These are phyloP conservation scores for Ustilago trichophora DNA, from an alignment of 1,284 basidiomycete genomes.

Conservation along the genomic window DNA sequence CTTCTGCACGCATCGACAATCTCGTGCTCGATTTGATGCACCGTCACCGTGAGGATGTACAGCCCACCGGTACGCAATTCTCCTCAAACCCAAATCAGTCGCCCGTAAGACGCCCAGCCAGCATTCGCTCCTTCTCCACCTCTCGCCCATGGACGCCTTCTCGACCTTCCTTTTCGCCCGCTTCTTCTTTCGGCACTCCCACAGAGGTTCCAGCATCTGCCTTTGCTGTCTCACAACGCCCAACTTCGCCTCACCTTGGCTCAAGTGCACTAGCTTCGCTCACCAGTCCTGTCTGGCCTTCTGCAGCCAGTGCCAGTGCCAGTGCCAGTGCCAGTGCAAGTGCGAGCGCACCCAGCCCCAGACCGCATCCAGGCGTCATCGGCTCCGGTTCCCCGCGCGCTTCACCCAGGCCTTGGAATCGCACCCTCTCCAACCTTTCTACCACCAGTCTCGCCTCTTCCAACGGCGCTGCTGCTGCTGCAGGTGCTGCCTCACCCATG, in stretches of 20 bases:
- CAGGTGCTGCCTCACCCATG: constrained; percentile 30
- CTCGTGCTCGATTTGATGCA: constrained; percentile 59
- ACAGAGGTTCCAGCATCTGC: constrained; percentile 12
- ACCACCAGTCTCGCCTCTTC: constrained; percentile 39
- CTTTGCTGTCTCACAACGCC: constrained; percentile 11
- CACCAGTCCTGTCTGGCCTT: not conserved
- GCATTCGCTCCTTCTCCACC: constrained; percentile 48
- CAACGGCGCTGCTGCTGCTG: constrained; percentile 7
- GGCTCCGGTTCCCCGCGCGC: constrained; percentile 53
- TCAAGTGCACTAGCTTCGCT: constrained; percentile 30
- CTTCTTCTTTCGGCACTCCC: constrained; percentile 26
- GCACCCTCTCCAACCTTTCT: constrained; percentile 41
- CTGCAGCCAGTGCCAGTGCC: constrained; percentile 10
- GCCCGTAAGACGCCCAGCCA: constrained; percentile 46
- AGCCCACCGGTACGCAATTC: constrained; percentile 51
- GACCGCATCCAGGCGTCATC: constrained; percentile 50
- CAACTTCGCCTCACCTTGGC: constrained; percentile 35
- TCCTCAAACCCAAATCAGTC: constrained; percentile 32
- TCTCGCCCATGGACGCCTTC: constrained; percentile 53
- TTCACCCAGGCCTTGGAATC: constrained; percentile 51
- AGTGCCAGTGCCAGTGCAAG: too few species aligned
- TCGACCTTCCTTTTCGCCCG: constrained; percentile 41
- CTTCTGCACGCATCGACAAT: constrained; percentile 51
- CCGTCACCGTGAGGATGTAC: constrained; percentile 53
- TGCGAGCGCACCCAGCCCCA: constrained; percentile 25